Base-by-base conservation (phyloP, 2,329 filamentous ascomycete genomes). In the Scytalidium lignicola region DNA sequence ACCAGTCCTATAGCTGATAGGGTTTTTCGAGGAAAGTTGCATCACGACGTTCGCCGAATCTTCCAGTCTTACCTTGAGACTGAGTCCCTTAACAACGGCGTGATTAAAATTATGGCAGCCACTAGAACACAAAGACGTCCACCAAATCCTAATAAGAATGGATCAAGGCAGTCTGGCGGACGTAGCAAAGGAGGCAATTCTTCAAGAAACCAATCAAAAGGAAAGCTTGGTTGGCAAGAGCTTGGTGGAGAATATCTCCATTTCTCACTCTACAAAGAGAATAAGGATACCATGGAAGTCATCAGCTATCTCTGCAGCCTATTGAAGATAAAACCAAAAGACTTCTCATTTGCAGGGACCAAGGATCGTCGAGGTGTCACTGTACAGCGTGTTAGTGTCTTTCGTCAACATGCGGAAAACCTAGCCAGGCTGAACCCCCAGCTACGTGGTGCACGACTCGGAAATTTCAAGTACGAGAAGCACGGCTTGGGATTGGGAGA, bases 401-500 rank as follows among this genome's bases (percentile, higher is more conserved):
- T 74, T 60, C 76, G 80, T 6, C 69, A 85, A 42, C 72, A 76
- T 26, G 79, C 77, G 0, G 73, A 86, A 46, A 80, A 82, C 26
- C 70, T 97, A 29, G 77, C 82, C 3, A 74, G 73, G 39, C 68
- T 95, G 50, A 87, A 86, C 58, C 65, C 70, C 47, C 83, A 84
- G 56, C 75, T 73, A 29, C 67, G 69, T 65, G 83, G 73, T 72
- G 81, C 76, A 52, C 74, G 74, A 47, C 74, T 95, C 20, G 92
- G 92, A 2, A 86, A 95, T 64, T 96, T 92, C 65, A 79, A 85
- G 62, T 89, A 95, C 69, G 76, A 81, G 53, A 76, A 80, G 23
- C 72, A 83, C 21, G 80, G 84, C 0, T 77, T 99, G 15, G 83
- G 88, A 57, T 79, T 99, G 0, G 93, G 93, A 10, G 86, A 95